Base-by-base conservation (phyloP, 441 rosid genomes). In the Euphorbia corollata region DNA sequence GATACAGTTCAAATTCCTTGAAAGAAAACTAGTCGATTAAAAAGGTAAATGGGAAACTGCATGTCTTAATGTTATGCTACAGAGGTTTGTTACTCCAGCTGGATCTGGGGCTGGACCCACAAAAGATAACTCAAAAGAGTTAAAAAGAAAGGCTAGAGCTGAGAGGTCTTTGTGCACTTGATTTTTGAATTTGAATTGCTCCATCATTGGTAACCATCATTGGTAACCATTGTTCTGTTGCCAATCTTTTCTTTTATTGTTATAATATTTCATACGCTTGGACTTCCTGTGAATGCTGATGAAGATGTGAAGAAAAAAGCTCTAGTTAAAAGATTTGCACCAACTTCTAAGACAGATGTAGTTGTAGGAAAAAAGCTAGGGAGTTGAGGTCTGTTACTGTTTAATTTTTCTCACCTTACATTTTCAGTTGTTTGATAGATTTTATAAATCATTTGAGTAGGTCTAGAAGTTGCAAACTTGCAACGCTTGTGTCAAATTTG, bases 91-190 rank as follows among this genome's bases (percentile, higher is more conserved):
- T 22, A 65, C 69, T 59, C 55, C 23, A 4, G 13, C 36, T 56
- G 59, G 59, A 54, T 54, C 69, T 59, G 56, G n/a, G 2, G 13
- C 36, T 56, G 59, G 59, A 54, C 20, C 12, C 57, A 13, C 54
- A 76, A 41, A 86, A 84, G 75, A 1, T 27, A 81, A 78, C 67
- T 82, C 85, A 10, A 96, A 91, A 81, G 96, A 84, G 53, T 70
- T 85, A 78, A 94, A 91, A 81, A 87, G 92, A 75, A 94, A 88
- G 75, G 91, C 94, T 68, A 80, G 97, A 82, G 92, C 97, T 57
- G 96, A 91, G 78, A 91, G 99, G 97, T 91, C 50, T 64, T 59
- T 54, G 22, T 54, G 61, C n/a, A 6, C 18, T 19, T 71, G n/a
- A 61, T 59, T 66, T 60, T 30, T 5, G 23, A 47, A 67, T 23